These are phyloP conservation scores for Solanum habrochaites DNA, from an alignment of 257 asterid genomes.

Conservation along the genomic window DNA sequence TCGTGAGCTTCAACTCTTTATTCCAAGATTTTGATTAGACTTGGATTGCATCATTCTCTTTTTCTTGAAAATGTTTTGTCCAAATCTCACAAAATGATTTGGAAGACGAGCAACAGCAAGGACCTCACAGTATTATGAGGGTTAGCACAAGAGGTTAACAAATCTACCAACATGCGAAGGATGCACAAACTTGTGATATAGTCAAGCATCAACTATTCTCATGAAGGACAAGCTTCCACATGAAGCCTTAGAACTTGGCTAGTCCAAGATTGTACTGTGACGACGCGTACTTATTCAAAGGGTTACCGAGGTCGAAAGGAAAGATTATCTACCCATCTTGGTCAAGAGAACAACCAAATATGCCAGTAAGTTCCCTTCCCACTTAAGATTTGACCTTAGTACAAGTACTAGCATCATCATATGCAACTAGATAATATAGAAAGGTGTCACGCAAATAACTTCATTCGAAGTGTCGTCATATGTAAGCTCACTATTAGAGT, in stretches of 20 bases:
- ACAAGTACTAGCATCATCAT: too few species aligned
- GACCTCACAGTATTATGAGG: not conserved
- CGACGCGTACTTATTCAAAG: not conserved
- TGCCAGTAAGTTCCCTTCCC: too few species aligned
- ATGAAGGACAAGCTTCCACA: not conserved
- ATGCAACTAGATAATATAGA: too few species aligned
- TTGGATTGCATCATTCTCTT: not conserved
- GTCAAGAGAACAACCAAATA: not conserved
- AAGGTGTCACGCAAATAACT: too few species aligned
- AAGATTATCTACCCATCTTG: not conserved
- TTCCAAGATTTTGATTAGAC: not conserved
- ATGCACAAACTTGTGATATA: not conserved
- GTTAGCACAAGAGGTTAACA: not conserved
- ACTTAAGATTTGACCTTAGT: too few species aligned
- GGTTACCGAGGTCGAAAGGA: not conserved
- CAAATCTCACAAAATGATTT: not conserved
- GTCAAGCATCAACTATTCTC: not conserved
- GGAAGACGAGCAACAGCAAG: not conserved
- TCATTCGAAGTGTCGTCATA: too few species aligned
- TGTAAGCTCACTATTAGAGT: too few species aligned
- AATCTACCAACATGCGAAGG: not conserved
- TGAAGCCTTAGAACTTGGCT: not conserved
- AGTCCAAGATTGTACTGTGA: not conserved
- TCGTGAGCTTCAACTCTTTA: not conserved
- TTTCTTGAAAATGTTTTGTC: not conserved